Evolutionary conservation across 495 filamentous ascomycete genomes (phyloP), one percentile per base, ranked within the genome.

Genomic region (Aspergillus avenaceus): DNA sequence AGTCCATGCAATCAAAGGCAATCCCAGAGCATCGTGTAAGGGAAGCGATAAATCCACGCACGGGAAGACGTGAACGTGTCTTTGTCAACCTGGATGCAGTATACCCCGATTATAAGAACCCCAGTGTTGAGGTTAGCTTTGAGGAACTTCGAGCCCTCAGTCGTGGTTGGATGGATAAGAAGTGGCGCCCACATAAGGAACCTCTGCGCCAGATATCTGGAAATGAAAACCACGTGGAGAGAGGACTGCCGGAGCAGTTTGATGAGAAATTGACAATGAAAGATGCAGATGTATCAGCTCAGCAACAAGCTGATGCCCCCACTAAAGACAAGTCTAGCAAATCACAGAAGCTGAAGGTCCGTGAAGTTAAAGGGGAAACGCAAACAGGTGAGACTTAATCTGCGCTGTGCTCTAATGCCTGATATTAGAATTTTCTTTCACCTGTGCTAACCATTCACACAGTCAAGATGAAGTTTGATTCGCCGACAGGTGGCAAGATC

Each of bases 401-500:
- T n/a, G n/a, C n/a, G n/a, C n/a, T n/a, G n/a, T n/a, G n/a, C n/a
- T n/a, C n/a, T n/a, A n/a, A n/a, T n/a, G n/a, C n/a, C n/a, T n/a
- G n/a, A n/a, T n/a, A n/a, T n/a, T n/a, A n/a, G n/a, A n/a, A n/a
- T n/a, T 25, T 31, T 18, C 11, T 16, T 13, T 19, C 22, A 7
- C 2, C 40, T 32, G 51, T 18, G 16, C 63, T 73, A 49, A 73
- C 22, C 37, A 32, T 14, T 9, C 29, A 8, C 53, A 27, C 54
- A 91, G 91, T 97, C 64, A 90, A 93, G 79, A 88, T 90, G 43
- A 97, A 96, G 51, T 75, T 97, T 34, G 87, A 88, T 54, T 97
- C 91, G 9, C 91, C 91, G 1, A 86, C 87, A 0, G 80, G 81
- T 12, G 82, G 82, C 2, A 95, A 90, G 63, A 77, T 90, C 23